Conservation (phyloP, 2,329 filamentous ascomycete species). For the Paecilomyces niveus region DNA sequence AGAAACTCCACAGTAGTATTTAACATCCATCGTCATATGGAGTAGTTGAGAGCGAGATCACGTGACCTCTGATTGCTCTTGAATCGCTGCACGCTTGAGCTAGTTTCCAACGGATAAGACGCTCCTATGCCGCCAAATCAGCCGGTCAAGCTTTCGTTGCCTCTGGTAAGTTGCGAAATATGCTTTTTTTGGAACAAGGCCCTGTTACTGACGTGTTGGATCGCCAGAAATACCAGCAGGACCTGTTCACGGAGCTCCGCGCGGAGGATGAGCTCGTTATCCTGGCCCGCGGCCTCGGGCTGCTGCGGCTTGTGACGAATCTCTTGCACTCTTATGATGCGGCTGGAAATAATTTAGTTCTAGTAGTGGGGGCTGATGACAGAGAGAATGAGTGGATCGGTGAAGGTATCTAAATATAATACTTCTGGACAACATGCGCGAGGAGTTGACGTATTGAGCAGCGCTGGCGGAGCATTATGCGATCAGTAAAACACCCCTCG, state of each 20-base stretch:
- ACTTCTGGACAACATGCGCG: background rate
- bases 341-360: slow-evolving; percentile 83
- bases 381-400: slow-evolving; percentile 96
- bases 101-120: slow-evolving; percentile 4
- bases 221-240: slow-evolving; percentile 75
- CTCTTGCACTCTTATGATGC: slow-evolving; percentile 95
- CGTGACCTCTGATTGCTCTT: background rate
- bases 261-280: slow-evolving; percentile 90
- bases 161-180: background rate
- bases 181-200: background rate
- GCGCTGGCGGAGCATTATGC: slow-evolving; percentile 91
- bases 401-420: slow-evolving; percentile 47
- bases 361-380: slow-evolving; percentile 83
- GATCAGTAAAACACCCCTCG: slow-evolving; percentile 73
- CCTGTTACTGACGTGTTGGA: slow-evolving; percentile 8
- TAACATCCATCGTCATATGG: background rate
- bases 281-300: slow-evolving; percentile 82
- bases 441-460: slow-evolving; percentile 14
- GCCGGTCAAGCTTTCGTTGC: background rate
- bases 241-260: slow-evolving; percentile 84
- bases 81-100: background rate
- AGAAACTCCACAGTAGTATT: too few species aligned
- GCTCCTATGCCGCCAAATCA: background rate
- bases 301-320: slow-evolving; percentile 90
- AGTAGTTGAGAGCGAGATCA: too few species aligned